A percentile compares a stretch with the other conserved stretches of the same genome.
Evolutionary conservation across 2,329 filamentous ascomycete genomes (phyloP).

Genomic region (Calonectria crousiana): DNA sequence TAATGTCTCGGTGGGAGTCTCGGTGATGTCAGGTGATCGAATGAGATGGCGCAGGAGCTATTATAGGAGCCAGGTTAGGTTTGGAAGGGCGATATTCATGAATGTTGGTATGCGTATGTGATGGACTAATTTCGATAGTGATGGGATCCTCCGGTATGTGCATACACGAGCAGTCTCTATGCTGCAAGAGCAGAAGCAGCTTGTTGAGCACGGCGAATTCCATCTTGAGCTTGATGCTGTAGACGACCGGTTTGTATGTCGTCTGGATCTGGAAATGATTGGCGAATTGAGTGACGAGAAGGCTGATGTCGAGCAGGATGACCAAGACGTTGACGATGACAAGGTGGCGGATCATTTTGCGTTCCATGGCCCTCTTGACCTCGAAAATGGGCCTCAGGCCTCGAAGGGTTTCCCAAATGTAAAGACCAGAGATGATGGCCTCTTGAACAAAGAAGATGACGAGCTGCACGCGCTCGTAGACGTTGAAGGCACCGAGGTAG

Average conservation of each 20-base stretch:
- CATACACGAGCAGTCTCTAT: slow-evolving; percentile 4
- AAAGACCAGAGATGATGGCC: slow-evolving; percentile 63
- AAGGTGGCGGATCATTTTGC: slow-evolving; percentile 48
- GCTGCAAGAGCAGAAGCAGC: background rate
- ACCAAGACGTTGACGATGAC: slow-evolving; percentile 57
- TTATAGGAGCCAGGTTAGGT: background rate
- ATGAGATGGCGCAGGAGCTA: background rate
- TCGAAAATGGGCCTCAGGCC: slow-evolving; percentile 58
- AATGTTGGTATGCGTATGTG: background rate
- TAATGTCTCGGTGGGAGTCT: background rate
- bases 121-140: background rate
- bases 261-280: slow-evolving; percentile 48
- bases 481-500: slow-evolving; percentile 50
- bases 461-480: slow-evolving; percentile 67
- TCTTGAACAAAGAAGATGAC: slow-evolving; percentile 68
- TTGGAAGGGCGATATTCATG: background rate
- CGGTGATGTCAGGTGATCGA: background rate
- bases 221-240: slow-evolving; percentile 52
- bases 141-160: background rate
- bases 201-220: slow-evolving; percentile 52
- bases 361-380: slow-evolving; percentile 29
- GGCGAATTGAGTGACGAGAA: slow-evolving; percentile 51
- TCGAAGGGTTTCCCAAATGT: slow-evolving; percentile 64
- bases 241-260: slow-evolving; percentile 41
- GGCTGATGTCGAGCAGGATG: slow-evolving; percentile 52